Evolutionary conservation across 83 land plant genomes (phyloP).

Genomic region (Thuja plicata): DNA sequence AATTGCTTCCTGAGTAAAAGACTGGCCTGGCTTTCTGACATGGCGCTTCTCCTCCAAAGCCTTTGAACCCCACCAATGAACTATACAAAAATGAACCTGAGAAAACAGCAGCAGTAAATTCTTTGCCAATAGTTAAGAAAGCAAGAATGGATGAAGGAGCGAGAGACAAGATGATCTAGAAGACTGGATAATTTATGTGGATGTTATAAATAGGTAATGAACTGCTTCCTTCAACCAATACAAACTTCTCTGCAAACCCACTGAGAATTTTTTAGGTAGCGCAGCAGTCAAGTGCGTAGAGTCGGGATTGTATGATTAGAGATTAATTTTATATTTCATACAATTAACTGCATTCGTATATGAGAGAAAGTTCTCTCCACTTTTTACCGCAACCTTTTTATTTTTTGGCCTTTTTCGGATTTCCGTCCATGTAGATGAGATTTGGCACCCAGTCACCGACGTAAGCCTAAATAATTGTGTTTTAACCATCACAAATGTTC

Average conservation of each 20-base stretch:
- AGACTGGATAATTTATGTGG: neutral
- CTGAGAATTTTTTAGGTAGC: neutral
- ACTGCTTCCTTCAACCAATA: neutral
- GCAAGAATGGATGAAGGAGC: no score
- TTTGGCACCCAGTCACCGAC: no score
- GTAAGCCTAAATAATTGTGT: no score
- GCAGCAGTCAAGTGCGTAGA: neutral
- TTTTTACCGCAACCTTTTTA: neutral
- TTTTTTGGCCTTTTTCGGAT: neutral
- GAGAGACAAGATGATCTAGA: neutral
- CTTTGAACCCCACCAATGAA: neutral
- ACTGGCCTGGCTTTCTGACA: conserved; percentile 15
- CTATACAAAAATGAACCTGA: neutral
- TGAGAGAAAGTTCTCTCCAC: neutral
- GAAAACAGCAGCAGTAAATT: neutral
- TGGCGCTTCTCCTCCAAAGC: neutral
- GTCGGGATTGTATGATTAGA: neutral
- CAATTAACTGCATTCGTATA: neutral
- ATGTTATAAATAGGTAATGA: neutral
- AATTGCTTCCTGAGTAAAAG: conserved; percentile 11
- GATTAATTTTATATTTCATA: no score
- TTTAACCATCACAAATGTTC: no score
- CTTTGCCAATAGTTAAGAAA: neutral
- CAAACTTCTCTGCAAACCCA: neutral
- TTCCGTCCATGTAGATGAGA: no score